A percentile compares a stretch with the other conserved stretches of the same genome.
Conservation (phyloP, 2,329 filamentous ascomycete genomes). For the Decorospora gaudefroyi region DNA sequence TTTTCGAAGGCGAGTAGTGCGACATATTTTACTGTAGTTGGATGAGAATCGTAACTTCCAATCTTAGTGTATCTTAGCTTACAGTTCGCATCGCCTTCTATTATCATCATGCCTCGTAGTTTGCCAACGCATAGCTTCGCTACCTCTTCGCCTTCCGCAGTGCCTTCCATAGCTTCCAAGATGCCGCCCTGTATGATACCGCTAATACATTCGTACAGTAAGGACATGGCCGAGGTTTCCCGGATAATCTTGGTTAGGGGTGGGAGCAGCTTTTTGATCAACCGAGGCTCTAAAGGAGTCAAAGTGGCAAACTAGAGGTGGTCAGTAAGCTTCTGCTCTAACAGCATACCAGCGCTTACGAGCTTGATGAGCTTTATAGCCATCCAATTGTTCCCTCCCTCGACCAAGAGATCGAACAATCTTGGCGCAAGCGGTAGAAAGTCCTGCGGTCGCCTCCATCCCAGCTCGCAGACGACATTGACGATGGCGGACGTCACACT, state of each 20-base stretch:
- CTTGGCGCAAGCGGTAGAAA: constrained; percentile 90
- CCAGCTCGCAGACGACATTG: constrained; percentile 94
- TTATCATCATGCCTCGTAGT: constrained; percentile 88
- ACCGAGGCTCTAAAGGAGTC: constrained; percentile 86
- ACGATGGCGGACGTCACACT: constrained; percentile 95
- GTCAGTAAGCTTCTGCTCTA: constrained; percentile 14
- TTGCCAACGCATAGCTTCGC: constrained; percentile 91
- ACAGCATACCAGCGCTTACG: constrained; percentile 55
- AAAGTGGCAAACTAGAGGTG: constrained; percentile 79
- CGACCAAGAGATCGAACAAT: constrained; percentile 88
- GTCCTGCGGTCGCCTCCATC: constrained; percentile 90
- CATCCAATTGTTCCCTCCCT: constrained; percentile 99
- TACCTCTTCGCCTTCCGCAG: constrained; percentile 84
- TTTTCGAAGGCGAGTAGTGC: constrained; percentile 93
- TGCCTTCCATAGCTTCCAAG: constrained; percentile 77
- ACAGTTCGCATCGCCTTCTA: constrained; percentile 93
- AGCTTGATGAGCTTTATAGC: constrained; percentile 98
- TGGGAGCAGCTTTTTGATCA: constrained; percentile 88
- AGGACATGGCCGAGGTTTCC: constrained; percentile 95
- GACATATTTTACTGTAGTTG: constrained; percentile 83
- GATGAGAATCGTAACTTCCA: constrained; percentile 17
- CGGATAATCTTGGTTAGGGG: constrained; percentile 91
- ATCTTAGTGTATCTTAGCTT: constrained; percentile 48
- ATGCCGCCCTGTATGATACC: constrained; percentile 98
- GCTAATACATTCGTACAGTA: constrained; percentile 97